Base-by-base conservation (phyloP, 1,284 basidiomycete genomes). In the Austroboletus olivaceoglutinosus region DNA sequence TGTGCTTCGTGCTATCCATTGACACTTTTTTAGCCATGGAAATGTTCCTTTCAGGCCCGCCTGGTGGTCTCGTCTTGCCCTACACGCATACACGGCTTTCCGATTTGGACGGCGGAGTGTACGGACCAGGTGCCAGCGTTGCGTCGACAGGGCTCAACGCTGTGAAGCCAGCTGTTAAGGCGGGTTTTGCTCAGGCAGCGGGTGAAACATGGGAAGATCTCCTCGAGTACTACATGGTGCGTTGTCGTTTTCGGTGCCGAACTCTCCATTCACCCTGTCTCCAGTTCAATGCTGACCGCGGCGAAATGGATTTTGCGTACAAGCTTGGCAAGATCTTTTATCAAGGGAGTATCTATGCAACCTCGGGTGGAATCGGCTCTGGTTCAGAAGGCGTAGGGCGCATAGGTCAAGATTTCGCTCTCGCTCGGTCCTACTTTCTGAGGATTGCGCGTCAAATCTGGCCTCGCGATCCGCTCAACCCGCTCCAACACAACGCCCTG, bases 201-300 rank as follows among this genome's bases (percentile, higher is more conserved):
- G 93, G 93, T 22, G 93, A 95, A 67, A 94, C 90, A 2, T 93
- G 91, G 83, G 86, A 89, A 53, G 94, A 97, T 62, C 82, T 96
- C 31, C 76, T 98, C 27, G 94, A 97, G 67, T 95, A 92, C 65
- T 93, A 93, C 62, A 77, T 91, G 59, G 89, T 91, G 58, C 34
- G 77, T 67, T n/a, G 40, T 33, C 16, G 25, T 25, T 25, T 25
- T n/a, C 43, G 33, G 40, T 36, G n/a, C 18, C 37, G 9, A 30
- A 3, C 15, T 10, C 12, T 37, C n/a, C n/a, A 55, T 34, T 58
- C 30, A 56, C 53, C 3, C 51, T 37, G 10, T n/a, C 18, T 48
- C 6, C 47, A 92, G 88, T 98, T 94, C 71, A 94, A 95, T 51
- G 91, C 94, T 13, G 92, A 97, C 60, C 83, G 92, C 16, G 90